Percentiles rank a stretch among this genome's conserved stretches.
These are phyloP conservation scores for Microbotryum violaceum DNA, from an alignment of 1,284 basidiomycete genomes.

Conservation along the genomic window DNA sequence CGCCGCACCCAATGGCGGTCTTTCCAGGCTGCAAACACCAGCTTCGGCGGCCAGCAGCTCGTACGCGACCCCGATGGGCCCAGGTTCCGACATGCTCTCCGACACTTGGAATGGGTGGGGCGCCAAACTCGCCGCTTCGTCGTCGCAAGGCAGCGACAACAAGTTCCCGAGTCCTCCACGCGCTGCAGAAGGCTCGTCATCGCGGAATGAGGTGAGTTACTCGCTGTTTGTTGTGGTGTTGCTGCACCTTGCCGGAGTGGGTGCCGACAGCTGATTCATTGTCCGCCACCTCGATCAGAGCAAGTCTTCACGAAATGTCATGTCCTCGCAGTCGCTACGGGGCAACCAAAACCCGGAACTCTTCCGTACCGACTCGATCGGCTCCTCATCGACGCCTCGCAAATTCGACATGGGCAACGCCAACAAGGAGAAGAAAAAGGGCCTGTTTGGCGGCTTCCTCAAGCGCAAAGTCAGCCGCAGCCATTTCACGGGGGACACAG, in stretches of 20 bases:
- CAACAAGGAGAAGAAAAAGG: conserved; percentile 22
- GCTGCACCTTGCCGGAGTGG: too few species aligned
- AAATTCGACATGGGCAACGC: too few species aligned
- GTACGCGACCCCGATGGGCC: background rate
- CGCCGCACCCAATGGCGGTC: too few species aligned
- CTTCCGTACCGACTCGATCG: too few species aligned
- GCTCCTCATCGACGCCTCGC: too few species aligned
- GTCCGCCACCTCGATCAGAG: background rate
- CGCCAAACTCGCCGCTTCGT: background rate
- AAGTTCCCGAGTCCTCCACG: too few species aligned
- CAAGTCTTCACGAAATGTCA: conserved; percentile 2
- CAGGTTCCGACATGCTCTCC: background rate
- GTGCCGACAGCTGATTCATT: background rate
- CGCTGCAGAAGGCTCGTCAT: too few species aligned
- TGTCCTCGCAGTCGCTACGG: conserved; percentile 5
- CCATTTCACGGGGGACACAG: conserved; percentile 9
- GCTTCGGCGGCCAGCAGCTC: background rate
- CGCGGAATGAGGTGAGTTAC: too few species aligned
- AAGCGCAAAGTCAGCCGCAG: conserved; percentile 16
- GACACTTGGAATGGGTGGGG: conserved; percentile 6
- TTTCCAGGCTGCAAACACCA: background rate
- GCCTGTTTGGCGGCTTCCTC: conserved; percentile 19
- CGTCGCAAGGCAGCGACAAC: too few species aligned
- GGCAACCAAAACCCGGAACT: conserved; percentile 2
- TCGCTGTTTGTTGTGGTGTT: too few species aligned